Evolutionary conservation across 2,329 filamentous ascomycete species (phyloP), one percentile per base, ranked within the genome.

Genomic region (Cercospora zeae-maydis): DNA sequence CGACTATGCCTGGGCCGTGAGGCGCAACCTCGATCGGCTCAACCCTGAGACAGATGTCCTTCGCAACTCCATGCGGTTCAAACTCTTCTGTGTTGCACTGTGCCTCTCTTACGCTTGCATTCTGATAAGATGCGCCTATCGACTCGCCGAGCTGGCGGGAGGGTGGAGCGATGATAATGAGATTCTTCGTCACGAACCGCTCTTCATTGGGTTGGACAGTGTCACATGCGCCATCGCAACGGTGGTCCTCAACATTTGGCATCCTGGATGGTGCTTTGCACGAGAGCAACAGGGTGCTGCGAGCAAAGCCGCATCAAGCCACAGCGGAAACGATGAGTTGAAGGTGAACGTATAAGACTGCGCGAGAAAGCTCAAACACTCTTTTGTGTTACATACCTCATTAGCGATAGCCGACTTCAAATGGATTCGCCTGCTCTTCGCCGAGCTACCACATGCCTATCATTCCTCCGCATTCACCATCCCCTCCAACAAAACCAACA

Each of bases 131-230:
- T 75, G 72, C 47, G 59, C 62, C 4, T 75, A 67, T 45, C 63
- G 73, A 4, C 66, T 75, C 11, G 73, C 71, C 0, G 73, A 75
- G 61, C 59, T 73, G n/a, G 64, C 63, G 4, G 65, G 67, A 11
- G 72, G 72, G 14, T 71, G 68, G 71, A 51, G 59, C 10, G 37
- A 61, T 10, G 61, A 68, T 31, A 70, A 73, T 47, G 51, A 62
- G 30, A 72, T 73, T 45, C 51, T 73, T 39, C 65, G 69, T 6
- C 62, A 69, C 16, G 63, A 73, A 57, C 61, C 53, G 2, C 63
- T 73, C 21, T 74, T 74, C 60, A 68, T 73, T 60, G 66, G 66
- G 2, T 33, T 74, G 34, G 77, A 77, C 68, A 78, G 77, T 21
- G 67, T 75, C 33, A 57, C 66, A 24, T 68, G 70, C 47, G 70